Base-by-base conservation (phyloP, 23 red algal genomes). In the Gracilaria domingensis region DNA sequence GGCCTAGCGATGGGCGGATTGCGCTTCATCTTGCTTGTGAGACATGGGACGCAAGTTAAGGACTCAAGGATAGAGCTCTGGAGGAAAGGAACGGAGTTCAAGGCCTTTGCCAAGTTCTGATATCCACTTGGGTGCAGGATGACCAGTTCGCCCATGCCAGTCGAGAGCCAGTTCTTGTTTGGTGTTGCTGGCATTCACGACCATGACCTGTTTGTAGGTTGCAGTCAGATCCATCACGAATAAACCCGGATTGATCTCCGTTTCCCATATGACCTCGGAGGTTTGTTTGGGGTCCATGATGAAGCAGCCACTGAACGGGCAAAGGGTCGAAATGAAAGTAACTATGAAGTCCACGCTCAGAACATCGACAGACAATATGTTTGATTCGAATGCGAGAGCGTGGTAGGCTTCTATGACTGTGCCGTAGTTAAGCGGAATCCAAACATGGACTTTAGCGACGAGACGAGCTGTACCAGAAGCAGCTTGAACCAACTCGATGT, bases 21-120 rank as follows among this genome's bases (percentile, higher is more conserved):
- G 24, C 65, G 28, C 18, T 88, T 62, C 59, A 88, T 88, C 17
- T 77, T 88, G n/a, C 84, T 1, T 5, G 59, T 88, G 6, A 88
- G 48, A n/a, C 84, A 88, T 29, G 84, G 23, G 17, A 88, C 9
- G 55, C 21, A 88, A 11, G 72, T 47, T 0, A 77, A 25, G 59
- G 59, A 45, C 23, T 76, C 32, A 8, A 79, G 24, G 20, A 61
- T 55, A 34, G 21, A 32, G 0, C 29, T 34, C 1, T 75, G 29
- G 24, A 88, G 57, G 21, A 32, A 36, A 13, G 67, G 67, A 75
- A 88, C 47, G 57, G 67, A 75, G 8, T 72, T 14, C 8, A 75
- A 33, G 11, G 20, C 26, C 47, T 64, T 48, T 47, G 69, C 53
- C 21, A 88, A 0, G 0, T 75, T 58, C 0, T 47, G 59, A 18